A percentile compares a stretch with the other conserved stretches of the same genome.
Evolutionary conservation across 2,329 filamentous ascomycete genomes (phyloP).

Genomic region (Stromatinia cepivora): DNA sequence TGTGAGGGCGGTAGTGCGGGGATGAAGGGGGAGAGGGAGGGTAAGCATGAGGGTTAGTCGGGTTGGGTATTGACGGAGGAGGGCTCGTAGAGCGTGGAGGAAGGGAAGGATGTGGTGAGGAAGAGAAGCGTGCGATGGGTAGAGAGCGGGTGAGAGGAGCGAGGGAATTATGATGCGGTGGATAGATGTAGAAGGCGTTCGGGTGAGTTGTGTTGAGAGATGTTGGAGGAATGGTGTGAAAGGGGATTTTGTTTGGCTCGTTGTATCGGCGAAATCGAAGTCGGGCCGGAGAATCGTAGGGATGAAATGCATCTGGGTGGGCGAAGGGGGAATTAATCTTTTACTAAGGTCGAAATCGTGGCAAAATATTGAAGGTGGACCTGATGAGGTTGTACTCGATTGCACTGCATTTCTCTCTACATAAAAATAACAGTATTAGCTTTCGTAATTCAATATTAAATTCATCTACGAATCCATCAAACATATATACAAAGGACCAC

Average conservation of each 20-base stretch:
- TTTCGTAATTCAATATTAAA: constrained; percentile 25
- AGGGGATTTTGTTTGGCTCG: constrained; percentile 47
- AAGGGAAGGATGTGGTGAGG: constrained; percentile 77
- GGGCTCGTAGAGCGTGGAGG: constrained; percentile 71
- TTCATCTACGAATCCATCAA: constrained; percentile 33
- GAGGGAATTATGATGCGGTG: constrained; percentile 85
- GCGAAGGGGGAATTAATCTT: constrained; percentile 57
- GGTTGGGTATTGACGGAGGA: constrained; percentile 67
- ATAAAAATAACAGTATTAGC: constrained; percentile 21
- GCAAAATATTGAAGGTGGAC: constrained; percentile 54
- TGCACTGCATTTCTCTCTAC: constrained; percentile 34
- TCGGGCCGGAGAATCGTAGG: constrained; percentile 42
- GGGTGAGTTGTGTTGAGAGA: constrained; percentile 56
- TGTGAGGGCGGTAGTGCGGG: constrained; percentile 71
- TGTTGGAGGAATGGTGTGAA: constrained; percentile 65
- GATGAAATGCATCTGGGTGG: constrained; percentile 54
- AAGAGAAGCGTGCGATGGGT: constrained; percentile 66
- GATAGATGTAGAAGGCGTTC: constrained; percentile 58
- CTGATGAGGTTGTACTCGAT: constrained; percentile 22
- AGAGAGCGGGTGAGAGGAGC: constrained; percentile 82
- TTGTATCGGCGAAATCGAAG: constrained; percentile 36
- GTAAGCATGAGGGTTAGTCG: constrained; percentile 73
- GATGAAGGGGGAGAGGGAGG: constrained; percentile 76
- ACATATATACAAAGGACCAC: constrained; percentile 55
- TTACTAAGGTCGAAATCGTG: constrained; percentile 73